Evolutionary conservation across 1,284 basidiomycete genomes (phyloP), one percentile per base, ranked within the genome.

Genomic region (Agaricales sp.): DNA sequence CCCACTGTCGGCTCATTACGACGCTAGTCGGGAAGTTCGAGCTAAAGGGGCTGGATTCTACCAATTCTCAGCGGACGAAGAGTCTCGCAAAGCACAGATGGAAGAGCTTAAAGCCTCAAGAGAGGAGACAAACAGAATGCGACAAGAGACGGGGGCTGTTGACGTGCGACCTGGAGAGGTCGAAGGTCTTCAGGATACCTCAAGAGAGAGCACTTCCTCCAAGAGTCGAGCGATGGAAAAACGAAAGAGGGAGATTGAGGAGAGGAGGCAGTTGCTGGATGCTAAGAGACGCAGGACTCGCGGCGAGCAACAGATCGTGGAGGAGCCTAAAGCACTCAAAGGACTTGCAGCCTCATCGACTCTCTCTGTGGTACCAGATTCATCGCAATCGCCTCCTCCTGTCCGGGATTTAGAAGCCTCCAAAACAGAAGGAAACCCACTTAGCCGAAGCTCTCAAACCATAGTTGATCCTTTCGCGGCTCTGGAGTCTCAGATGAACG

Each of bases 21-120:
- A 97, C 62, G 75, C 90, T 0, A 73, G 77, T 0, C 70, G 68
- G 47, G 94, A 99, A 63, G 80, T 86, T 8, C 85, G 94, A 4
- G 78, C 84, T n/a, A 84, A 84, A 58, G 94, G 89, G 25, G 92
- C 93, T 0, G 93, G 80, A 0, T 90, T 87, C 66, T 95, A 94
- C 62, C 81, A 87, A 58, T 94, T 98, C 63, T 87, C 89, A 2
- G 74, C 64, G 1, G 89, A 95, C 58, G 87, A 92, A 57, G 81
- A 85, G 51, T 77, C 74, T 23, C 75, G 94, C 25, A 65, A 66
- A 53, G 66, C 68, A 49, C 84, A 96, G 65, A 87, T 93, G 87
- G 84, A 87, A 46, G 82, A 83, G 46, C 65, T 98, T 13, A 77
- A 73, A 43, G 62, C 68, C 4, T 73, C 75, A 11, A 69, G 89